Conservation (phyloP, 2,329 filamentous ascomycete species). For the Camillea tinctor region DNA sequence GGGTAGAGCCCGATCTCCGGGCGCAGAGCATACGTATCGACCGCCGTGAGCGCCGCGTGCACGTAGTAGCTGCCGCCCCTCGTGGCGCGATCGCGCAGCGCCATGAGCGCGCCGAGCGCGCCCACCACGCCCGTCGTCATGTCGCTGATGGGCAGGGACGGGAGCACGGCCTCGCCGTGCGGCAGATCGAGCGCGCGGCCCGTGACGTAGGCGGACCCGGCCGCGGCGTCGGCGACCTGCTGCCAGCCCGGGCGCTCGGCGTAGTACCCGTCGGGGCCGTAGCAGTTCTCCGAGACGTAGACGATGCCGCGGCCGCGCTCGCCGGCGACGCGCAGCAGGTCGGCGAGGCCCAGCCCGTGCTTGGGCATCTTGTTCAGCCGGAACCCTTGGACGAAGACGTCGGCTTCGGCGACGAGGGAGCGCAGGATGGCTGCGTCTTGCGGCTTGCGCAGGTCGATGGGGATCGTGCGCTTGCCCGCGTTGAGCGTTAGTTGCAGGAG, state of each 20-base stretch:
- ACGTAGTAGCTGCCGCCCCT: conserved; percentile 22
- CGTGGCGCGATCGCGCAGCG: conserved; percentile 28
- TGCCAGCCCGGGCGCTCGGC: conserved; percentile 48
- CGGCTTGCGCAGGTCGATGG: conserved; percentile 45
- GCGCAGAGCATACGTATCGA: conserved; percentile 28
- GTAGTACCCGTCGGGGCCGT: conserved; percentile 47
- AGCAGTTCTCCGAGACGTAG: conserved; percentile 51
- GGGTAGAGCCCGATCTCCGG: conserved; percentile 34
- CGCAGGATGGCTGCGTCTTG: conserved; percentile 39
- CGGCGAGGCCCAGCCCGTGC: conserved; percentile 37
- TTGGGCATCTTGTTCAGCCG: conserved; percentile 42
- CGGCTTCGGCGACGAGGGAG: conserved; percentile 45
- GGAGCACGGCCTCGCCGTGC: conserved; percentile 30
- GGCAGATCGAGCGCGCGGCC: conserved; percentile 27
- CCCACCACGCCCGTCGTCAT: conserved; percentile 36
- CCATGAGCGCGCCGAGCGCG: conserved; percentile 33
- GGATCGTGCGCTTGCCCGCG: conserved; percentile 46
- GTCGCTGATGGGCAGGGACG: conserved; percentile 34
- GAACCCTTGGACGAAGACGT: conserved; percentile 56
- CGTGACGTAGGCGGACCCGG: conserved; percentile 34
- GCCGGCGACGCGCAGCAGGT: conserved; percentile 41
- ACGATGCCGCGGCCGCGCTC: conserved; percentile 43
- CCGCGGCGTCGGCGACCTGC: conserved; percentile 44
- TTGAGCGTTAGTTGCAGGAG: conserved; percentile 41
- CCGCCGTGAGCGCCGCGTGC: conserved; percentile 29